Evolutionary conservation across 202 grass and related monocot genomes (phyloP), one percentile per base, ranked within the genome.

Genomic region (Setaria italica): DNA sequence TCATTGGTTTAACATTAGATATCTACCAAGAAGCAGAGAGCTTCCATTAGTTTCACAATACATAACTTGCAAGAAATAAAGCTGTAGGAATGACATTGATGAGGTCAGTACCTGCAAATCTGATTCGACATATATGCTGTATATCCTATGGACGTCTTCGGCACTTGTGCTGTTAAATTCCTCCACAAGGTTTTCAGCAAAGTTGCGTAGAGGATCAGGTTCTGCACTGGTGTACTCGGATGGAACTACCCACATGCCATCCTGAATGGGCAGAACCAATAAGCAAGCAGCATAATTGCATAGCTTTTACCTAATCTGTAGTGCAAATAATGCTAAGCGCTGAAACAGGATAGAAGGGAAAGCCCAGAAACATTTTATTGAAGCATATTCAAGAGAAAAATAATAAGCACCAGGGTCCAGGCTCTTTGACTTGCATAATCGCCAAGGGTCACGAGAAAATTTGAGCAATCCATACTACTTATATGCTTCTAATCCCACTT

Each of bases 151-250:
- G 33, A 99, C 93, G 43, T 99, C 97, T 81, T 99, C 97, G 50
- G 84, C 79, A 87, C 91, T 87, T 87, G 80, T 85, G 15, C 76
- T 89, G 49, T 99, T 99, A 90, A 99, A 91, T 90, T 96, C 93
- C 67, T 99, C 91, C 66, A 96, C 97, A 64, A 99, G 85, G 50
- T 92, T 94, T 89, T 92, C 93, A 87, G 93, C 92, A 68, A 87
- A 90, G 66, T 92, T 94, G 60, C 93, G 90, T 64, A 99, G 89
- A 76, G 93, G 97, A 77, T 99, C 97, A 79, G 97, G 93, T 81
- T 89, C 93, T 17, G 93, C 93, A 83, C 82, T 88, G 59, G 72
- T 82, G 77, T 98, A 98, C 54, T 95, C 93, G 33, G 88, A 91
- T 32, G 89, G 78, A 77, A 89, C 78, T 74, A 95, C 93, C 95